phyloP scores from a whole-genome alignment of 2,329 filamentous ascomycete species.

The Cladosporium sp. region DNA sequence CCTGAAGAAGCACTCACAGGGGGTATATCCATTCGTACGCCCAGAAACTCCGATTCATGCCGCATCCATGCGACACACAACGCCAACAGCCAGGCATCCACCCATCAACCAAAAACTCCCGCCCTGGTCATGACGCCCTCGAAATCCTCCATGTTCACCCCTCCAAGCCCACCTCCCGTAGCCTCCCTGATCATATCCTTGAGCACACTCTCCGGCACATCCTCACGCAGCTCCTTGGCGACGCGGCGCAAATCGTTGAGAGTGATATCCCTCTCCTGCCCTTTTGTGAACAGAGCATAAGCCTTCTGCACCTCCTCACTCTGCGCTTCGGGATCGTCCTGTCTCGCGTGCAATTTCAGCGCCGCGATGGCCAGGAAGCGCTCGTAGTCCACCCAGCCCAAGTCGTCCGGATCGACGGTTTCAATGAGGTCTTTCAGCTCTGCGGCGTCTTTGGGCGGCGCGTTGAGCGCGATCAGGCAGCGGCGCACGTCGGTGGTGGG shows the following conservation, averaged over 20 bases:
- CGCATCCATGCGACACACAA: not conserved
- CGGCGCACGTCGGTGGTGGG: slow-evolving; percentile 43
- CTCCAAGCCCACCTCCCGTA: slow-evolving; percentile 72
- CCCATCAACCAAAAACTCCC: slow-evolving; percentile 71
- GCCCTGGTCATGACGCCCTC: slow-evolving; percentile 80
- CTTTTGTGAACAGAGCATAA: slow-evolving; percentile 72
- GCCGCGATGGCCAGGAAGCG: slow-evolving; percentile 86
- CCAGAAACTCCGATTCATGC: not conserved
- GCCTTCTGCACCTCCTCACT: slow-evolving; percentile 75
- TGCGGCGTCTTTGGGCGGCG: slow-evolving; percentile 58
- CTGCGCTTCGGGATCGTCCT: slow-evolving; percentile 43
- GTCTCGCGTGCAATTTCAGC: slow-evolving; percentile 67
- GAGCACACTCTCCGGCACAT: slow-evolving; percentile 75
- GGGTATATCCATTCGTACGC: slow-evolving; percentile 10
- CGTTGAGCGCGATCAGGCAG: slow-evolving; percentile 65
- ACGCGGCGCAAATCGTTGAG: slow-evolving; percentile 73
- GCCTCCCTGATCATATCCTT: slow-evolving; percentile 95
- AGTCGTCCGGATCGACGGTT: slow-evolving; percentile 76
- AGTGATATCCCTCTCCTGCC: slow-evolving; percentile 63
- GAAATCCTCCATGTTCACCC: slow-evolving; percentile 76
- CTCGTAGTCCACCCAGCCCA: slow-evolving; percentile 73
- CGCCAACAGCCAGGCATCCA: not conserved
- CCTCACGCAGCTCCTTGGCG: slow-evolving; percentile 77
- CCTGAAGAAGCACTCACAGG: slow-evolving; percentile 5
- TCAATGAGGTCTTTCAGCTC: slow-evolving; percentile 75